phyloP scores from a whole-genome alignment of 805 yeast species.

The Saccharomycopsis malanga region DNA sequence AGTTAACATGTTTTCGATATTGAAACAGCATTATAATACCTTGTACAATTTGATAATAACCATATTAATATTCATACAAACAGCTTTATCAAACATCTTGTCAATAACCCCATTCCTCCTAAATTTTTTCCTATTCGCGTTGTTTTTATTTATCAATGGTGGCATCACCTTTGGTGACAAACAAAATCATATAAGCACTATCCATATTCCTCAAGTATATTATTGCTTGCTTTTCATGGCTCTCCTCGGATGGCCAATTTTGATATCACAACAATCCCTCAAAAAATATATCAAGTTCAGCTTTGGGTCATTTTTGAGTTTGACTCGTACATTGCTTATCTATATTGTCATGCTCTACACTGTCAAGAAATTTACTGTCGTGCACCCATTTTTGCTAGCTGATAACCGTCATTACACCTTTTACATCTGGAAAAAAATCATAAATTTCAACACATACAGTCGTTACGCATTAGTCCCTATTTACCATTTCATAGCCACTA shows the following conservation, averaged over 20 bases:
- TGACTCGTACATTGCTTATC: conserved; percentile 12
- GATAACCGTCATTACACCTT: conserved; percentile 94
- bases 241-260: conserved; percentile 65
- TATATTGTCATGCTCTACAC: conserved; percentile 35
- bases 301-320: conserved; percentile 24
- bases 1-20: not conserved
- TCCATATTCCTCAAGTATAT: conserved; percentile 75
- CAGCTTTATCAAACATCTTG: conserved; percentile 10
- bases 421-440: conserved; percentile 67
- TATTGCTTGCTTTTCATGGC: conserved; percentile 64
- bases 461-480: conserved; percentile 51
- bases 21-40: not conserved
- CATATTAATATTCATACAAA: conserved; percentile 20
- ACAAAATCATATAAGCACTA: conserved; percentile 64
- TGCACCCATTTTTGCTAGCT: conserved; percentile 86
- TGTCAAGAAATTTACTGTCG: conserved; percentile 59
- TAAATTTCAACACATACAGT: conserved; percentile 42
- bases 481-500: conserved; percentile 53
- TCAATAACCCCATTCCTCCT: conserved; percentile 42
- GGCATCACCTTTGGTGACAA: conserved; percentile 92
- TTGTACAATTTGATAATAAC: not conserved
- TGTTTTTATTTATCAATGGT: conserved; percentile 59
- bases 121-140: conserved; percentile 46
- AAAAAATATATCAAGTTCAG: conserved; percentile 33
- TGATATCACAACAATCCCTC: conserved; percentile 46